phyloP scores from a whole-genome alignment of 1,284 basidiomycete species.

The Ganoderma leucocontextum region DNA sequence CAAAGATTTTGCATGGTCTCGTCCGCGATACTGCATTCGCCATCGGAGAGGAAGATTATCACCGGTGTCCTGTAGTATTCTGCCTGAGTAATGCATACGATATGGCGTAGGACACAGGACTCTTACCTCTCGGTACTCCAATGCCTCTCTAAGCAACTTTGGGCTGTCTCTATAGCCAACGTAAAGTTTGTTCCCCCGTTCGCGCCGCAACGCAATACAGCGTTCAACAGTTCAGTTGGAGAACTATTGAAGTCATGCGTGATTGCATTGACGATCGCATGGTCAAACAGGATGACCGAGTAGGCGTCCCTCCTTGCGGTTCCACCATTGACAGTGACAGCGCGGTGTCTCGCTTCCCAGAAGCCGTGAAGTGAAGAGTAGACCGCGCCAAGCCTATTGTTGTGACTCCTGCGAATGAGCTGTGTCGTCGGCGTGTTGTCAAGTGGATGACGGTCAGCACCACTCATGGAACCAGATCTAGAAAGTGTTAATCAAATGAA shows the following conservation, averaged over 20 bases:
- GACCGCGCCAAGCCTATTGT: slow-evolving; percentile 67
- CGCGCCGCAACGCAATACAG: slow-evolving; percentile 45
- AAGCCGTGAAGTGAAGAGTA: slow-evolving; percentile 61
- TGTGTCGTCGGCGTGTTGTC: slow-evolving; percentile 52
- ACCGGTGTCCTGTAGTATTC: slow-evolving; percentile 54
- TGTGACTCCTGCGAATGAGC: slow-evolving; percentile 45
- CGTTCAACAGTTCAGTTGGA: slow-evolving; percentile 54
- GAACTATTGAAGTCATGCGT: slow-evolving; percentile 59
- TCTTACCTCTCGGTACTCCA: slow-evolving; percentile 66
- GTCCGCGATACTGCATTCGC: slow-evolving; percentile 55
- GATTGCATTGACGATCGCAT: slow-evolving; percentile 39
- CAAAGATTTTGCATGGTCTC: slow-evolving; percentile 54
- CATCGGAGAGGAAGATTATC: slow-evolving; percentile 73
- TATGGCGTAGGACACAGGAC: neutral
- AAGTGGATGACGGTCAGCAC: slow-evolving; percentile 50
- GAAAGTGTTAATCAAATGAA: neutral
- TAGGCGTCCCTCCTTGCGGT: slow-evolving; percentile 60
- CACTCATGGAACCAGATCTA: slow-evolving; percentile 63
- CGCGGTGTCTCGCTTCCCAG: slow-evolving; percentile 57
- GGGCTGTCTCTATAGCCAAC: slow-evolving; percentile 49
- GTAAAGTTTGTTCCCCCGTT: slow-evolving; percentile 59
- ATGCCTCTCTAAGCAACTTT: slow-evolving; percentile 51
- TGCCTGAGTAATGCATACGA: neutral
- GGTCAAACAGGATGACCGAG: slow-evolving; percentile 61
- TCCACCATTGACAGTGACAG: slow-evolving; percentile 26